Conservation (phyloP, 306 rosid genomes). For the Rubus parviflorus region DNA sequence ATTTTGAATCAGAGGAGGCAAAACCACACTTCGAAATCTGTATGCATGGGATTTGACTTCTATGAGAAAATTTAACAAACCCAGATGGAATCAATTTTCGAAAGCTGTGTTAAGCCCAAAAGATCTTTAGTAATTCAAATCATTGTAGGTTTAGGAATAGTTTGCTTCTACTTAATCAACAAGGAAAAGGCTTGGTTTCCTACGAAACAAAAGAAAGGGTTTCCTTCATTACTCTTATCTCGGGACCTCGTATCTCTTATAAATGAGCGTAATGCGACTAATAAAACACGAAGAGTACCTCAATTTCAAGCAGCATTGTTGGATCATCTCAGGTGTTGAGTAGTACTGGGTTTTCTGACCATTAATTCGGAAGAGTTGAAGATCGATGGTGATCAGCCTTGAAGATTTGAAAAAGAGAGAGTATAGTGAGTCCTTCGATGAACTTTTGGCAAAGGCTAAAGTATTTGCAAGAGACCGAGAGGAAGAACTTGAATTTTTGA, state of each 20-base stretch:
- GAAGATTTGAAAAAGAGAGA: background rate
- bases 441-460: background rate
- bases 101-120: background rate
- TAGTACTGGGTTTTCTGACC: background rate
- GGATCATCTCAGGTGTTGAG: background rate
- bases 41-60: background rate
- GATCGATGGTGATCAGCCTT: background rate
- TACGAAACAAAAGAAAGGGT: background rate
- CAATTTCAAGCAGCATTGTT: background rate
- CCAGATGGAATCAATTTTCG: background rate
- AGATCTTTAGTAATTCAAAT: background rate
- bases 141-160: background rate
- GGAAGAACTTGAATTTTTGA: background rate
- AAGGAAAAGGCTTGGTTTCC: background rate
- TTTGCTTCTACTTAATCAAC: background rate
- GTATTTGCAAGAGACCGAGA: background rate
- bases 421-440: background rate
- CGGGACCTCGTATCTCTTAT: too few species aligned
- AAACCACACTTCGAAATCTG: too few species aligned
- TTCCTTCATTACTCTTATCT: background rate
- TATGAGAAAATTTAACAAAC: background rate
- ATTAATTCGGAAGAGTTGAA: background rate
- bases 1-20: too few species aligned
- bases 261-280: too few species aligned
- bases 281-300: background rate